Evolutionary conservation across 306 rosid species (phyloP), one percentile per base, ranked within the genome.

Genomic region (Sesbania bispinosa): DNA sequence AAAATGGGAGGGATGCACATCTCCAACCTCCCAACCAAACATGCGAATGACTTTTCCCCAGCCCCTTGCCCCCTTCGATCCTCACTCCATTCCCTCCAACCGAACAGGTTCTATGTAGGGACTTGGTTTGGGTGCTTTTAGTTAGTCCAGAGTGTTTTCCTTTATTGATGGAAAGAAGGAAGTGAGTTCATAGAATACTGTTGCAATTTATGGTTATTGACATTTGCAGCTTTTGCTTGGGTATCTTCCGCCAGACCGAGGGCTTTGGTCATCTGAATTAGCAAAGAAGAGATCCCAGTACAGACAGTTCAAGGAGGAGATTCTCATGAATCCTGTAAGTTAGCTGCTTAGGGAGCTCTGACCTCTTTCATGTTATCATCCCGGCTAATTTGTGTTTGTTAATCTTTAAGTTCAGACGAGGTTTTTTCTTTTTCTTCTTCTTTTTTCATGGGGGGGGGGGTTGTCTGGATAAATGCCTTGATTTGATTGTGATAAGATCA

Each of bases 271-370:
- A 1, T 68, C 96, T 48, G 99, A 95, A 82, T 72, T 95, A 65
- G 89, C 89, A 4, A 95, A 95, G 79, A 91, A 92, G 85, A 82
- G 99, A 89, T 85, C 90, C 6, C 97, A 95, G 74, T 95, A 89
- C 79, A 91, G 88, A 61, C 96, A 91, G 73, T 95, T 95, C 75
- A 95, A 89, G 69, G 96, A 89, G 10, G 99, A 95, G 14, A 88
- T 91, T 74, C 81, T 95, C 80, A 86, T 89, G 99, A 95, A 95
- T 85, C 99, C 99, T 74, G 99, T 95, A 89, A 82, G 99, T 85
- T 80, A 76, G 78, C 68, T 73, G 53, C 16, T 23, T 15, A 10
- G 10, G 45, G 68, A 46, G 35, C 47, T 53, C 42, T 62, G 7
- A 15, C 60, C 1, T 58, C 35, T 58, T 14, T 1, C n/a, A 8